phyloP scores from a whole-genome alignment of 163 green algal species.

The Chlorella variabilis region DNA sequence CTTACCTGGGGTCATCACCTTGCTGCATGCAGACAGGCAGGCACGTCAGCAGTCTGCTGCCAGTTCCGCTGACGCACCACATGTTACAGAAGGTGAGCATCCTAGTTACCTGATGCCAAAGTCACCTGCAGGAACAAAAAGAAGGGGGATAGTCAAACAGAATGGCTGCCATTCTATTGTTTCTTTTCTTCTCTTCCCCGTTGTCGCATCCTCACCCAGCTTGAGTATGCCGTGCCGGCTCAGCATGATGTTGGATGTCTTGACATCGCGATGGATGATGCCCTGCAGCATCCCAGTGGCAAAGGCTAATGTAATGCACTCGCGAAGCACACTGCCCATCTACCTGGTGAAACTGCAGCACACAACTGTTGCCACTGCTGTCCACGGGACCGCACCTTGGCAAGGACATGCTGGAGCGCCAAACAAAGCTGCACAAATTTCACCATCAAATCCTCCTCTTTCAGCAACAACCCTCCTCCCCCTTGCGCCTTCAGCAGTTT shows the following conservation, averaged over 20 bases:
- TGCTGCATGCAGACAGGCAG: conserved; percentile 2
- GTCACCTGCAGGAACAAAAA: too few relatives aligned
- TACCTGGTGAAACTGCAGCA: neutral
- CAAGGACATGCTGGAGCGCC: conserved; percentile 55
- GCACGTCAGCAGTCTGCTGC: too few relatives aligned
- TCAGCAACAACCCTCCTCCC: conserved; percentile 48
- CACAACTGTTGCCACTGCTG: neutral
- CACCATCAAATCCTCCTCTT: conserved; percentile 68
- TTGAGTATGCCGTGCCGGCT: conserved; percentile 52
- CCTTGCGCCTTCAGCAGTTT: conserved; percentile 53
- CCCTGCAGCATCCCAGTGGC: conserved; percentile 50
- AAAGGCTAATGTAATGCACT: too few relatives aligned
- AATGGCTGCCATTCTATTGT: too few relatives aligned
- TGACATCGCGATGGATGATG: conserved; percentile 81
- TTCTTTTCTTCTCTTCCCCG: too few relatives aligned
- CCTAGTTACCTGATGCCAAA: conserved; percentile 61
- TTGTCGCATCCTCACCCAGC: too few relatives aligned
- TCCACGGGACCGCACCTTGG: too few relatives aligned
- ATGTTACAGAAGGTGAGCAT: too few relatives aligned
- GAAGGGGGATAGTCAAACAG: too few relatives aligned
- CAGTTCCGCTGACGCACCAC: too few relatives aligned
- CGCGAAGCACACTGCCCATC: neutral
- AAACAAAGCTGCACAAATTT: conserved; percentile 73
- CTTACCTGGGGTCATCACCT: conserved; percentile 30
- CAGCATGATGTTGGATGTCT: conserved; percentile 79